Percentiles rank a stretch among this genome's conserved stretches.
phyloP scores from a whole-genome alignment of 768 basidiomycete genomes.

The Aureoboletus auriporus region DNA sequence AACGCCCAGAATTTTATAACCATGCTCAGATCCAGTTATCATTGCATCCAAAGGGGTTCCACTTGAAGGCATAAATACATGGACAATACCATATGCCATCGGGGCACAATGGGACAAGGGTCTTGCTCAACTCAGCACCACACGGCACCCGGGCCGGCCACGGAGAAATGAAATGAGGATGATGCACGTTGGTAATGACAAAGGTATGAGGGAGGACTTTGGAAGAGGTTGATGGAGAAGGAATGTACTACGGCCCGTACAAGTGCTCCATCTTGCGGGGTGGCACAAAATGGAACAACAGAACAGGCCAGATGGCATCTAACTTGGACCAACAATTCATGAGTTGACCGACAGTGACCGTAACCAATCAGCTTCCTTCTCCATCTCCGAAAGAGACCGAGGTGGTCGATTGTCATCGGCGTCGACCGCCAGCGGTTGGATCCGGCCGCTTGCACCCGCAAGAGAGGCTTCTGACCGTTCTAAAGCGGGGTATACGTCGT shows the following conservation, averaged over 20 bases:
- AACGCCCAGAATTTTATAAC: constrained; percentile 43
- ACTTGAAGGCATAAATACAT: constrained; percentile 8
- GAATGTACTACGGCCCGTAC: constrained; percentile 25
- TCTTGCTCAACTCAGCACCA: constrained; percentile 47
- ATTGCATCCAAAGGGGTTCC: background rate
- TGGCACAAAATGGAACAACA: too few relatives aligned
- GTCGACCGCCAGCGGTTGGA: constrained; percentile 52
- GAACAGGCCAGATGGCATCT: too few relatives aligned
- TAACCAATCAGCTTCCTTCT: constrained; percentile 71
- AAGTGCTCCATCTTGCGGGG: constrained; percentile 40
- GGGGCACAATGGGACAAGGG: constrained; percentile 57
- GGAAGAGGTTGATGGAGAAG: constrained; percentile 28
- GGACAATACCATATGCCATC: constrained; percentile 35
- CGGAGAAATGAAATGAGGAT: constrained; percentile 43
- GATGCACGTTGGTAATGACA: constrained; percentile 35
- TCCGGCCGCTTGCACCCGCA: constrained; percentile 9
- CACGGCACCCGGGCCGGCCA: constrained; percentile 40
- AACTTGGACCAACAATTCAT: background rate
- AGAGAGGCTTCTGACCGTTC: constrained; percentile 61
- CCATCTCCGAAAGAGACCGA: constrained; percentile 72
- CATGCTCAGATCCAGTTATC: background rate
- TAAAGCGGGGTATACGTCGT: constrained; percentile 76
- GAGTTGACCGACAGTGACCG: constrained; percentile 43
- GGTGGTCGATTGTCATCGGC: constrained; percentile 66
- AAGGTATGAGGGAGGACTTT: constrained; percentile 30